phyloP scores from a whole-genome alignment of 352 stramenopile species.

The Phytophthora crassamura region DNA sequence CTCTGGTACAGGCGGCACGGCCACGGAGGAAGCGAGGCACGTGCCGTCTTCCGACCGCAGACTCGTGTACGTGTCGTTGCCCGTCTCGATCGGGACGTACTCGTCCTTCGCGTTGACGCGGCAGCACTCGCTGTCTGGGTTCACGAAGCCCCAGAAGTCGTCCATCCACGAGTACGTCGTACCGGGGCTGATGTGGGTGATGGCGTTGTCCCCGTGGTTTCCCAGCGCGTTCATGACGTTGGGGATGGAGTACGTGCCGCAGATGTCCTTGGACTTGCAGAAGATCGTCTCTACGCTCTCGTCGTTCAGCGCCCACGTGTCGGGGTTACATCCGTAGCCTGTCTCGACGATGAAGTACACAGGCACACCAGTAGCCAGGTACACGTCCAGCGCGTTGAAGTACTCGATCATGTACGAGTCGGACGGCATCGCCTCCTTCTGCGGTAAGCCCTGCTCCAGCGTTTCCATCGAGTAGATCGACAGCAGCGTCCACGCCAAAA shows the following conservation, averaged over 20 bases:
- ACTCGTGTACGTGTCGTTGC: constrained; percentile 56
- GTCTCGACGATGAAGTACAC: constrained; percentile 75
- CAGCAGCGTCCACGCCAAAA: constrained; percentile 51
- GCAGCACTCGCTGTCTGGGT: constrained; percentile 65
- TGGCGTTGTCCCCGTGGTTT: constrained; percentile 47
- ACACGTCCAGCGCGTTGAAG: constrained; percentile 63
- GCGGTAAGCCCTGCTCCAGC: constrained; percentile 61
- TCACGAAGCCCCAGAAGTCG: constrained; percentile 72
- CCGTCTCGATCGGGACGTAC: constrained; percentile 58
- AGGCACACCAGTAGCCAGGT: constrained; percentile 60
- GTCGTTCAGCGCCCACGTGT: constrained; percentile 56
- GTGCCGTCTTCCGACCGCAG: constrained; percentile 41
- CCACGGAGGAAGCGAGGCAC: constrained; percentile 47
- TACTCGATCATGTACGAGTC: constrained; percentile 74
- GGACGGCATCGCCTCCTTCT: constrained; percentile 69
- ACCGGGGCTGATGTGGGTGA: constrained; percentile 62
- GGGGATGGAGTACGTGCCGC: constrained; percentile 54
- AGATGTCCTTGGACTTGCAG: constrained; percentile 72
- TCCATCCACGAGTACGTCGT: constrained; percentile 78
- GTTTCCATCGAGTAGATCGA: constrained; percentile 64
- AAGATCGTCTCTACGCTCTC: constrained; percentile 51
- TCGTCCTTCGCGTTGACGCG: constrained; percentile 48
- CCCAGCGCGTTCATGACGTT: constrained; percentile 65
- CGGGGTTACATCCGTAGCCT: constrained; percentile 59
- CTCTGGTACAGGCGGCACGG: constrained; percentile 51